Evolutionary conservation across 192 early-diverging fungal species (phyloP).

Genomic region (Kickxella alabastrina): DNA sequence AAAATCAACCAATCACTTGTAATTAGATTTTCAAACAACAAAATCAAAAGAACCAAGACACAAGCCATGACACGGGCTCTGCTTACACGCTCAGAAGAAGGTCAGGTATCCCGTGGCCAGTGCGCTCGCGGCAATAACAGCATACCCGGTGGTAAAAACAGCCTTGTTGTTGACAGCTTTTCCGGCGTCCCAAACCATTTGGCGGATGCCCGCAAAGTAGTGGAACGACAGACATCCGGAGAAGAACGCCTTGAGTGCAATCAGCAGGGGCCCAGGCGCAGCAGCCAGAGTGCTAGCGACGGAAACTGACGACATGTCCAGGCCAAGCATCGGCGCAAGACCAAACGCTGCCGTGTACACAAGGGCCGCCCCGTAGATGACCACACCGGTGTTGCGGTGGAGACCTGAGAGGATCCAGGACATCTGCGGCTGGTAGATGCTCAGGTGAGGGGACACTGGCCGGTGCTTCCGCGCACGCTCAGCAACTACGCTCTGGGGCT

Average conservation of each 20-base stretch:
- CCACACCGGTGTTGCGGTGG: slow-evolving; percentile 75
- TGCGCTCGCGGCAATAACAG: slow-evolving; percentile 62
- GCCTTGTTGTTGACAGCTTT: slow-evolving; percentile 65
- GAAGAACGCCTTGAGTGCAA: slow-evolving; percentile 69
- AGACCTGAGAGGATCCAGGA: slow-evolving; percentile 72
- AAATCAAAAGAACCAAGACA: too few relatives aligned
- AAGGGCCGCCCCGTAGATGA: slow-evolving; percentile 66
- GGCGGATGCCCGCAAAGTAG: slow-evolving; percentile 79
- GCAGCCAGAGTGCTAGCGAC: slow-evolving; percentile 64
- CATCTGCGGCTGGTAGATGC: slow-evolving; percentile 89
- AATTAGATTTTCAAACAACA: too few relatives aligned
- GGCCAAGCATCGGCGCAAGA: slow-evolving; percentile 57
- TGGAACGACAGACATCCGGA: slow-evolving; percentile 78
- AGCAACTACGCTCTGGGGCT: slow-evolving; percentile 40
- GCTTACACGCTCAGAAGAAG: too few relatives aligned
- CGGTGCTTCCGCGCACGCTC: slow-evolving; percentile 57
- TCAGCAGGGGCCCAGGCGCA: slow-evolving; percentile 61
- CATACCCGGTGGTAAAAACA: slow-evolving; percentile 80
- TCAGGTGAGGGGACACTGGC: slow-evolving; percentile 78
- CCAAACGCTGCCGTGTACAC: slow-evolving; percentile 66
- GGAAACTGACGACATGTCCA: slow-evolving; percentile 63
- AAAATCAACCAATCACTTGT: too few relatives aligned
- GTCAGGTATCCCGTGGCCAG: slow-evolving; percentile 56
- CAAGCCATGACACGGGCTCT: too few relatives aligned
- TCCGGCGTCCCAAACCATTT: slow-evolving; percentile 90